Percentiles rank a stretch among this genome's conserved stretches.
phyloP scores from a whole-genome alignment of 164 flowering plant species.

The Umbellularia californica region DNA sequence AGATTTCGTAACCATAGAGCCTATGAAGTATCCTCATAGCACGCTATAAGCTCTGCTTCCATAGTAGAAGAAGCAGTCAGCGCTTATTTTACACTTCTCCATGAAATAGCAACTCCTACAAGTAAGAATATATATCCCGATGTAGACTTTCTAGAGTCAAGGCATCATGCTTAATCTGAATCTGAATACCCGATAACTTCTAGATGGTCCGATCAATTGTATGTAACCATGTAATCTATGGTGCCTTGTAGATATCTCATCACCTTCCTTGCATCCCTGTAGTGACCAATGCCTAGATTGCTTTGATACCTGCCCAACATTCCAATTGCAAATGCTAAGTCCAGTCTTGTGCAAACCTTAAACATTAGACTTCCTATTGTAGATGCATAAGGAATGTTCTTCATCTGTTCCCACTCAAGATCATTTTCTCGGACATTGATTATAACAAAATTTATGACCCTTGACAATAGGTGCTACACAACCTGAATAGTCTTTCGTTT shows the following conservation, averaged over 20 bases:
- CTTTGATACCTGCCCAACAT: background rate
- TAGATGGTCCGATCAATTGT: too few relatives aligned
- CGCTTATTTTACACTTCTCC: too few relatives aligned
- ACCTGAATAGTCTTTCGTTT: background rate
- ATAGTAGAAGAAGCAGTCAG: too few relatives aligned
- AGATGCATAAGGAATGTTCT: background rate
- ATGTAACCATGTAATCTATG: background rate
- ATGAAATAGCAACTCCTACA: too few relatives aligned
- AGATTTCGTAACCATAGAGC: too few relatives aligned
- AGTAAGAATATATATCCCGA: background rate
- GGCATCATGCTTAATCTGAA: too few relatives aligned
- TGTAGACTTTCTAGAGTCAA: background rate
- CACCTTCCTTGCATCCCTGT: background rate
- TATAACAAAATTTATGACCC: background rate
- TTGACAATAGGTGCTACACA: background rate
- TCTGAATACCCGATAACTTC: too few relatives aligned
- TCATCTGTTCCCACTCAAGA: background rate
- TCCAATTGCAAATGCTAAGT: background rate
- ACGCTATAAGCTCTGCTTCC: too few relatives aligned
- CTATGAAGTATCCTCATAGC: too few relatives aligned
- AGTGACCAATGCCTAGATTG: background rate
- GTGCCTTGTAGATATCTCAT: background rate
- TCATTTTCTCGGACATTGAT: constrained; percentile 3
- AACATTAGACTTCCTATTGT: background rate
- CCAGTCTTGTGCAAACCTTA: background rate